A percentile compares a stretch with the other conserved stretches of the same genome.
Evolutionary conservation across 208 protist species (phyloP).

Genomic region (Leishmania tarentolae): DNA sequence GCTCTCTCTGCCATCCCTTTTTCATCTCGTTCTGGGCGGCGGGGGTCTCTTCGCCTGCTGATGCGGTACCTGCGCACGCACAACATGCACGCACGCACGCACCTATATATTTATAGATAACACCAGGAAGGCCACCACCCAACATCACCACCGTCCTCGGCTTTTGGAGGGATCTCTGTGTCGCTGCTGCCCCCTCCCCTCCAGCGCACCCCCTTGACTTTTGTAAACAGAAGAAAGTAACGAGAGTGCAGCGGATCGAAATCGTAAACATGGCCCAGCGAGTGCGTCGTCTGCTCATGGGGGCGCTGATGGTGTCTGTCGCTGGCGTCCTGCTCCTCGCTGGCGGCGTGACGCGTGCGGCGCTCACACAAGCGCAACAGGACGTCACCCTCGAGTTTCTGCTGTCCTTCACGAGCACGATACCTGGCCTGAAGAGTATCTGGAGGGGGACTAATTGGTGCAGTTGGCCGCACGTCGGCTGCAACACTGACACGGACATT

Average conservation of each 20-base stretch:
- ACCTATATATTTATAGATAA: no score
- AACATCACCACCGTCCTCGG: not conserved
- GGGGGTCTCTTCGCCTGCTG: no score
- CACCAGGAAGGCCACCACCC: not conserved
- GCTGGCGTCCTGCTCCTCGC: not conserved
- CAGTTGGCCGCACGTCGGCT: slow-evolving; percentile 15
- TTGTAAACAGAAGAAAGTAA: not conserved
- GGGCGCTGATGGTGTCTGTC: slow-evolving; percentile 1
- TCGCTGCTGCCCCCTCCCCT: not conserved
- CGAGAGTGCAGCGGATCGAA: not conserved
- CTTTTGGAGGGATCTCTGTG: not conserved
- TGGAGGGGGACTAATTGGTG: slow-evolving; percentile 20
- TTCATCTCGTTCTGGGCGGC: no score
- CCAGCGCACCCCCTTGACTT: not conserved
- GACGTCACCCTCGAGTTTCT: slow-evolving; percentile 18
- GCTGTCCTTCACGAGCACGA: slow-evolving; percentile 4
- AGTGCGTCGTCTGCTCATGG: not conserved
- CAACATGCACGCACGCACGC: no score
- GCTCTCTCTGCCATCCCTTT: no score
- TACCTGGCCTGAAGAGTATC: slow-evolving; percentile 5
- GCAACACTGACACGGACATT: slow-evolving; percentile 6
- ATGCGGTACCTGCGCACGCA: no score
- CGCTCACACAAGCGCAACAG: slow-evolving; percentile 9
- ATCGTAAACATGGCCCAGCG: not conserved
- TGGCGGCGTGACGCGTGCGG: not conserved